Conservation (phyloP, 1,284 basidiomycete species). For the Coniferiporia weirii region DNA sequence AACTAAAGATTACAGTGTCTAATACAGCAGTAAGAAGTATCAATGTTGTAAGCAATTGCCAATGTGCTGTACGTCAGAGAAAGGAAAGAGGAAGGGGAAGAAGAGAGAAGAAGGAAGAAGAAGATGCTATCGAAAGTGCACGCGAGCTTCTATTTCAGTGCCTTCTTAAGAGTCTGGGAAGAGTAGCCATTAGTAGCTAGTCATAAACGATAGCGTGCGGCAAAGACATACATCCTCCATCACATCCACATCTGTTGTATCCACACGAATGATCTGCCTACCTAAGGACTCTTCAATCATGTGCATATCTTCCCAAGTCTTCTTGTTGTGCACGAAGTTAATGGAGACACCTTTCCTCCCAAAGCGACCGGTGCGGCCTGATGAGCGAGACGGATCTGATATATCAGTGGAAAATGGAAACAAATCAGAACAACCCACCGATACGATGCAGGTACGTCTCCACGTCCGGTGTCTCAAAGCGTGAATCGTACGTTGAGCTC, state of each 20-base stretch:
- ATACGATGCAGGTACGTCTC: constrained; percentile 99
- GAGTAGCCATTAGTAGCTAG: background rate
- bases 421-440: constrained; percentile 46
- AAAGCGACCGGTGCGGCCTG: constrained; percentile 92
- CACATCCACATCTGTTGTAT: constrained; percentile 79
- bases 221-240: constrained; percentile 72
- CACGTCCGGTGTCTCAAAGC: constrained; percentile 67
- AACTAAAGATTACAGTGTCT: background rate
- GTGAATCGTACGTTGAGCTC: constrained; percentile 47
- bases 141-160: constrained; percentile 41
- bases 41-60: background rate
- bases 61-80: background rate
- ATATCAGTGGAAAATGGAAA: constrained; percentile 5
- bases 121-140: background rate
- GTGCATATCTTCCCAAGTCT: constrained; percentile 82
- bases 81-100: background rate
- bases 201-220: background rate
- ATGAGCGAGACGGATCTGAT: constrained; percentile 4
- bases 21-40: background rate
- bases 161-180: constrained; percentile 69
- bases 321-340: constrained; percentile 89
- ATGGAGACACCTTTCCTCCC: constrained; percentile 95
- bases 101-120: background rate
- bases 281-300: constrained; percentile 75
- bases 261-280: constrained; percentile 73